Conservation (phyloP, 805 yeast genomes). For the Monosporozyma solicola region DNA sequence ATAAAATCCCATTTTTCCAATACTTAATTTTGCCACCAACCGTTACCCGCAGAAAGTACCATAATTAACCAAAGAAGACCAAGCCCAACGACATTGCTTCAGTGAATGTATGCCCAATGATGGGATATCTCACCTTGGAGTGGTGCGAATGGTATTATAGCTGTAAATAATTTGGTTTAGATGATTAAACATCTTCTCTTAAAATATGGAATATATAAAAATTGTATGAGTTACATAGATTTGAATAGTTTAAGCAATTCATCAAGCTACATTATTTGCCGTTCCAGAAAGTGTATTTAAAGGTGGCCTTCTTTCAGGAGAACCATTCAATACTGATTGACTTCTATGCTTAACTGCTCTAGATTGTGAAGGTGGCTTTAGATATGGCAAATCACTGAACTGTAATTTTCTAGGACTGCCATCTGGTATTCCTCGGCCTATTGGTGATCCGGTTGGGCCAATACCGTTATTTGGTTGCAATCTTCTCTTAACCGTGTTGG, state of each 20-base stretch:
- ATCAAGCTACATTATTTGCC: not conserved
- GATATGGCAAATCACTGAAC: not conserved
- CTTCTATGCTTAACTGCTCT: not conserved
- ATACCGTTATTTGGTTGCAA: not conserved
- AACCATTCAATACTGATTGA: not conserved
- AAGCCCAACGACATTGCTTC: not conserved
- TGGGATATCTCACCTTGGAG: not conserved
- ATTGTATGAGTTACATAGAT: not conserved
- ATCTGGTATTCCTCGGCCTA: not conserved
- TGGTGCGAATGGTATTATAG: not conserved
- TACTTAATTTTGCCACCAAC: not conserved
- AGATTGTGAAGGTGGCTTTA: not conserved
- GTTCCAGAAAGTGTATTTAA: not conserved
- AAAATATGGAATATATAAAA: not conserved
- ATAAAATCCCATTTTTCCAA: not conserved
- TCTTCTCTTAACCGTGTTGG: slow-evolving; percentile 10
- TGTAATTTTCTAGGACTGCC: not conserved
- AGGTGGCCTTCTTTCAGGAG: not conserved
- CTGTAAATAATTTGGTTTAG: not conserved
- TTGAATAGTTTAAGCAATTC: not conserved
- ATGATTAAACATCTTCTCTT: not conserved
- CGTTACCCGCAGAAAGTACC: not conserved
- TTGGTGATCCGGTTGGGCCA: not conserved
- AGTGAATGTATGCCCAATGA: not conserved
- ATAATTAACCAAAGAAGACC: not conserved